phyloP scores from a whole-genome alignment of 305 asterid genomes.

The Coffea humblotiana region DNA sequence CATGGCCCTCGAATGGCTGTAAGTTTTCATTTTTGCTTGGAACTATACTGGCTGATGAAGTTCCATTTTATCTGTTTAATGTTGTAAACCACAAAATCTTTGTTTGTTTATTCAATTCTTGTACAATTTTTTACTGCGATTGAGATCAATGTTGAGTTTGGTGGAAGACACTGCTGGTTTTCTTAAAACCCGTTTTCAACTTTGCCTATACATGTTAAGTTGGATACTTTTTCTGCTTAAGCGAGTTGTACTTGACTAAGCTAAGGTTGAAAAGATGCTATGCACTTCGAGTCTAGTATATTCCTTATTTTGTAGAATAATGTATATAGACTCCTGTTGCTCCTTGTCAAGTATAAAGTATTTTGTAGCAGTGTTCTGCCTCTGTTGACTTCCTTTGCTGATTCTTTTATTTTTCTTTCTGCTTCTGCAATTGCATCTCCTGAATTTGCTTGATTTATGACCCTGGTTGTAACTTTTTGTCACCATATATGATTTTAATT shows the following conservation, averaged over 20 bases:
- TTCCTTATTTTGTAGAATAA: neutral
- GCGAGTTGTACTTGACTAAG: neutral
- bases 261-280: neutral
- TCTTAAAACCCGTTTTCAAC: neutral
- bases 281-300: neutral
- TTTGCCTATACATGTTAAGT: neutral
- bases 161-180: neutral
- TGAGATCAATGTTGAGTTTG: neutral
- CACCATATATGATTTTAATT: neutral
- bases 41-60: constrained; percentile 7
- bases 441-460: neutral
- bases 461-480: neutral
- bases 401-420: neutral
- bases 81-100: neutral
- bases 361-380: neutral
- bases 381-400: neutral
- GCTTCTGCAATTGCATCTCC: neutral
- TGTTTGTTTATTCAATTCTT: neutral
- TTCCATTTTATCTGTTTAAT: constrained; percentile 2
- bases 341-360: neutral
- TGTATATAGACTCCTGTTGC: neutral
- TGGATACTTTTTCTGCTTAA: neutral
- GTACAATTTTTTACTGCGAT: neutral
- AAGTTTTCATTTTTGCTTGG: constrained; percentile 38
- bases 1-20: constrained; percentile 98